phyloP scores from a whole-genome alignment of 441 rosid species.

The Arabidopsis hybrid region DNA sequence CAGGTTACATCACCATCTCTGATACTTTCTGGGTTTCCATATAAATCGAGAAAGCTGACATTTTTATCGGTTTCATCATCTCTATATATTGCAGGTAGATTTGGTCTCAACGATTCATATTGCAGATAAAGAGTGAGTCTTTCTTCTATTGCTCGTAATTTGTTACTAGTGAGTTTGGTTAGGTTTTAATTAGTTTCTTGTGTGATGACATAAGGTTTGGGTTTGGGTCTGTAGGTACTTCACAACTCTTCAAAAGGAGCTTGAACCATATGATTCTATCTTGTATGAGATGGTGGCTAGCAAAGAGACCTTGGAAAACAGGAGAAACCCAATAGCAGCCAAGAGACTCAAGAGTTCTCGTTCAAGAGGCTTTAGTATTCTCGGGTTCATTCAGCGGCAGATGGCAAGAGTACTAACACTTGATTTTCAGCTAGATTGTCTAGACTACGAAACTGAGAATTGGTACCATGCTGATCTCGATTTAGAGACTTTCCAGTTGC shows the following conservation, averaged over 20 bases:
- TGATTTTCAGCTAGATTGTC: constrained; percentile 90
- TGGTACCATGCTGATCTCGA: constrained; percentile 99
- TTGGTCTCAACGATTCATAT: constrained; percentile 94
- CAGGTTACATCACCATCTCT: constrained; percentile 50
- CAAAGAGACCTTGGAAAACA: constrained; percentile 76
- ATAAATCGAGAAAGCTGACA: background rate
- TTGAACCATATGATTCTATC: constrained; percentile 79
- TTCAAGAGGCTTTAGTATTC: constrained; percentile 72
- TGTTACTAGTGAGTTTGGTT: background rate
- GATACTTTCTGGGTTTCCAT: background rate
- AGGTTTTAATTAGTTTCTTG: background rate
- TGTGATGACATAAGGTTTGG: background rate
- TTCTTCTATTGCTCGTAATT: background rate
- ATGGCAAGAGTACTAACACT: constrained; percentile 80
- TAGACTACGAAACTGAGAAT: constrained; percentile 76
- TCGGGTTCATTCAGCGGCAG: constrained; percentile 85
- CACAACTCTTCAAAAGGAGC: constrained; percentile 78
- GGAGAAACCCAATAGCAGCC: constrained; percentile 56
- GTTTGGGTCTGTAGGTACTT: constrained; percentile 65
- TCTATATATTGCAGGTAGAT: constrained; percentile 66
- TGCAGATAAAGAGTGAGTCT: constrained; percentile 86
- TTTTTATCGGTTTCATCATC: constrained; percentile 12
- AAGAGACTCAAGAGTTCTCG: constrained; percentile 65
- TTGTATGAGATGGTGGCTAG: constrained; percentile 95
- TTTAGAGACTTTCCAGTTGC: constrained; percentile 81